Conservation (phyloP, 345 rosid species). For the Citrus glauca region DNA sequence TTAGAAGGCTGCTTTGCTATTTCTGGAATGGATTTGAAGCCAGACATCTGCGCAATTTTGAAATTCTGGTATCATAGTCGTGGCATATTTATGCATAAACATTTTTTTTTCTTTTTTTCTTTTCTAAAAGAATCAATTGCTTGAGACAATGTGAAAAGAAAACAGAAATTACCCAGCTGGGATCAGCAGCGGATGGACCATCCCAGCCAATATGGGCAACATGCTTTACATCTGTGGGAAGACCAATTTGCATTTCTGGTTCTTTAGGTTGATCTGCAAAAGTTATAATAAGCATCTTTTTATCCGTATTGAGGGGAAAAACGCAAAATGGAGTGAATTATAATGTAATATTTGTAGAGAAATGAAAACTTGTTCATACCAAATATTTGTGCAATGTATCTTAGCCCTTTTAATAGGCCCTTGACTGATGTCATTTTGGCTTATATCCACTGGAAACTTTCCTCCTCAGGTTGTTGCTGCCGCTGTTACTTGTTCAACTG, state of each 20-base stretch:
- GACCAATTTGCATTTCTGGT: conserved; percentile 55
- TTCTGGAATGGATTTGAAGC: conserved; percentile 21
- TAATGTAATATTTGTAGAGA: neutral
- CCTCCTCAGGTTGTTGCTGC: neutral
- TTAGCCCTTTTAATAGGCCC: conserved; percentile 58
- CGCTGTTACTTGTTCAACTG: neutral
- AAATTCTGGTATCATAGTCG: neutral
- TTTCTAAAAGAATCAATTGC: neutral
- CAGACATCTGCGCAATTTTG: conserved; percentile 37
- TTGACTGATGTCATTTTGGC: conserved; percentile 34
- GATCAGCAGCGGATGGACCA: conserved; percentile 45
- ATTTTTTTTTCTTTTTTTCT: too few relatives aligned
- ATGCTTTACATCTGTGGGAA: conserved; percentile 81
- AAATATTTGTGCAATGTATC: conserved; percentile 48
- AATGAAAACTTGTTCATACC: conserved; percentile 25
- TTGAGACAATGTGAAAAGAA: neutral
- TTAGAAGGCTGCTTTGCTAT: neutral
- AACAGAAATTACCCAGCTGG: conserved; percentile 57
- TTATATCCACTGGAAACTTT: neutral
- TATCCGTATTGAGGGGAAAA: neutral
- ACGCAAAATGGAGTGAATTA: neutral
- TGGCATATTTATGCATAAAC: neutral
- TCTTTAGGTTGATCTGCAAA: conserved; percentile 51
- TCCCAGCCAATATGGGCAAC: conserved; percentile 75
- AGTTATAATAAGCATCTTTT: neutral